Evolutionary conservation across 202 grass and related monocot genomes (phyloP).

Genomic region (Schoenoplectus tabernaemontani): DNA sequence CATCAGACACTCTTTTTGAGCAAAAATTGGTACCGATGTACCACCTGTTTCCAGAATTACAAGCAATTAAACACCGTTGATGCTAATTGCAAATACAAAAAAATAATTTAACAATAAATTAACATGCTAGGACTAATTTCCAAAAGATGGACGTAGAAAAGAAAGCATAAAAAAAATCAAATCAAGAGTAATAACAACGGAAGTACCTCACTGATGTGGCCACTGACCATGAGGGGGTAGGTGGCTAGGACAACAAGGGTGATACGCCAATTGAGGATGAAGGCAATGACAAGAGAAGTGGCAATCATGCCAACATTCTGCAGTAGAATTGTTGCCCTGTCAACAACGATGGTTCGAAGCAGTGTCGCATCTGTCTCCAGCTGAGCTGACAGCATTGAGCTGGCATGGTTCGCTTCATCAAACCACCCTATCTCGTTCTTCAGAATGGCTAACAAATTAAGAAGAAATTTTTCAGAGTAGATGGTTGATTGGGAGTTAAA

Average conservation of each 20-base stretch:
- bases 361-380: conserved; percentile 87
- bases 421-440: conserved; percentile 94
- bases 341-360: conserved; percentile 90
- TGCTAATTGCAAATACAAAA: neutral
- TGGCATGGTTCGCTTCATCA: conserved; percentile 64
- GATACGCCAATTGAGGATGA: conserved; percentile 90
- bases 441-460: conserved; percentile 41
- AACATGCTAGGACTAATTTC: neutral
- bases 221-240: conserved; percentile 94
- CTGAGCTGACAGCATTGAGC: conserved; percentile 74
- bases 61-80: neutral
- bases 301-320: conserved; percentile 96
- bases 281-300: conserved; percentile 89
- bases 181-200: neutral
- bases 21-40: neutral
- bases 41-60: neutral
- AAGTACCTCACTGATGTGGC: conserved; percentile 90
- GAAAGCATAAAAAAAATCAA: neutral
- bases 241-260: conserved; percentile 87
- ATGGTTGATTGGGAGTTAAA: neutral
- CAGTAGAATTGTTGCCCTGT: conserved; percentile 80
- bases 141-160: neutral
- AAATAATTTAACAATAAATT: neutral
- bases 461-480: neutral
- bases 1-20: no score